These are phyloP conservation scores for apple (Malus domestica) DNA, from an alignment of 306 rosid genomes.

Conservation along the genomic window DNA sequence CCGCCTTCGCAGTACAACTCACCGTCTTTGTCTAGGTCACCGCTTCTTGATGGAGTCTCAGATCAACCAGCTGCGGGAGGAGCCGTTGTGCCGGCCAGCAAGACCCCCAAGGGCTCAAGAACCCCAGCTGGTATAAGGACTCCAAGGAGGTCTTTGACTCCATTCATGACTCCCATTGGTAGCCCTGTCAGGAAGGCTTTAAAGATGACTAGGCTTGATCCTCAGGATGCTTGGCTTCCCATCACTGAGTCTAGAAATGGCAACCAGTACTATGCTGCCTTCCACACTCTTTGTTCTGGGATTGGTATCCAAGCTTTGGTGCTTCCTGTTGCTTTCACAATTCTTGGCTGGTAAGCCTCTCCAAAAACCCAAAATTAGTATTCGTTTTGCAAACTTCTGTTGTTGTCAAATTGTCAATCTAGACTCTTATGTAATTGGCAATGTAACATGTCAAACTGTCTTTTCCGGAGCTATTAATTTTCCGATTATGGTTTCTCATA, in stretches of 20 bases:
- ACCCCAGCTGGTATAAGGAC: slow-evolving; percentile 16
- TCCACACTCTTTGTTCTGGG: slow-evolving; percentile 47
- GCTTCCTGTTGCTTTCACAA: slow-evolving; percentile 54
- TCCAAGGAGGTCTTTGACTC: slow-evolving; percentile 25
- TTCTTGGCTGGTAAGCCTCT: slow-evolving; percentile 42
- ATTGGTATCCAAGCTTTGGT: slow-evolving; percentile 53
- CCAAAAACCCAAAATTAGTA: not conserved
- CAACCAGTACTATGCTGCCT: slow-evolving; percentile 44
- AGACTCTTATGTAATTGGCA: not conserved
- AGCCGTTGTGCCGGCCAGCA: slow-evolving; percentile 5
- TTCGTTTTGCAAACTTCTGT: not conserved
- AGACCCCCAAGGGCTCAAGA: slow-evolving; percentile 50
- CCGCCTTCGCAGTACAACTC: slow-evolving; percentile 59
- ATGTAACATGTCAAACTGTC: not conserved
- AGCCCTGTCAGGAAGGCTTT: slow-evolving; percentile 37
- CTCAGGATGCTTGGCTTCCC: slow-evolving; percentile 53
- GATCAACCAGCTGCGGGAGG: not conserved
- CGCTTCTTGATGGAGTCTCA: slow-evolving; percentile 15
- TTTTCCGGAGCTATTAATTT: not conserved
- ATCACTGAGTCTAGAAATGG: slow-evolving; percentile 59
- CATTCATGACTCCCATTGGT: slow-evolving; percentile 33
- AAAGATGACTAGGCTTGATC: slow-evolving; percentile 28
- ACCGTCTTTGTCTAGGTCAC: slow-evolving; percentile 29
- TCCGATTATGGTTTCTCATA: not conserved
- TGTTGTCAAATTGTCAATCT: not conserved